Conservation (phyloP, 331 rosid species). For the Malus hybrid region DNA sequence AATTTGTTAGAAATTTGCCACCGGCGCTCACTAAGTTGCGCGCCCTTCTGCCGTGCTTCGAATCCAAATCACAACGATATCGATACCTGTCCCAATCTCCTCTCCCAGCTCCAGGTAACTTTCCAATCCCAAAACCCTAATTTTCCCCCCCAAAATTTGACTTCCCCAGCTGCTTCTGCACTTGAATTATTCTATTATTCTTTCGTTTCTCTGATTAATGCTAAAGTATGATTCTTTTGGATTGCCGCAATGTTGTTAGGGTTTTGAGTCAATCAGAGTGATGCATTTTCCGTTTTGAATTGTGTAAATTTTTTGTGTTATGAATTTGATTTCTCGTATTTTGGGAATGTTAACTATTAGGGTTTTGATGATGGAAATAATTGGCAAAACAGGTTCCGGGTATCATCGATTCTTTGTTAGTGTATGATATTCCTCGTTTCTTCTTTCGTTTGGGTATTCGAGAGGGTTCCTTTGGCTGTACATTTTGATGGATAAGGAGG, state of each 20-base stretch:
- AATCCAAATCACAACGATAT: neutral
- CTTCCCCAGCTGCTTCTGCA: neutral
- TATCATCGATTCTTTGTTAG: neutral
- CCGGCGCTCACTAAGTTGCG: neutral
- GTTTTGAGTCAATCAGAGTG: neutral
- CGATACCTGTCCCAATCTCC: neutral
- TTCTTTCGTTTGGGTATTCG: neutral
- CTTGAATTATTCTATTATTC: neutral
- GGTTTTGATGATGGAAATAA: neutral
- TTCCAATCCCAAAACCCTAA: neutral
- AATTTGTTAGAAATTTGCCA: neutral
- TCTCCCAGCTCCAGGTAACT: neutral
- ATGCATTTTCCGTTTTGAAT: neutral
- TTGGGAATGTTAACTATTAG: neutral
- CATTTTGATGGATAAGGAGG: conserved; percentile 7
- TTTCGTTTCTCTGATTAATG: too few species aligned
- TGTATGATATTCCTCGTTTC: neutral
- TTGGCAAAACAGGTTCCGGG: neutral
- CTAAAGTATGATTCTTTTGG: neutral
- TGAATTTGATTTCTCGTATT: neutral
- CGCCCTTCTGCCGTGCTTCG: neutral
- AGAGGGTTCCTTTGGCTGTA: neutral
- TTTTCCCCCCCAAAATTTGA: neutral
- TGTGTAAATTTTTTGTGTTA: neutral
- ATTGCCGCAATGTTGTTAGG: neutral